These are phyloP conservation scores for Eleusine coracana DNA, from an alignment of 176 grass and related monocot species.

Conservation along the genomic window DNA sequence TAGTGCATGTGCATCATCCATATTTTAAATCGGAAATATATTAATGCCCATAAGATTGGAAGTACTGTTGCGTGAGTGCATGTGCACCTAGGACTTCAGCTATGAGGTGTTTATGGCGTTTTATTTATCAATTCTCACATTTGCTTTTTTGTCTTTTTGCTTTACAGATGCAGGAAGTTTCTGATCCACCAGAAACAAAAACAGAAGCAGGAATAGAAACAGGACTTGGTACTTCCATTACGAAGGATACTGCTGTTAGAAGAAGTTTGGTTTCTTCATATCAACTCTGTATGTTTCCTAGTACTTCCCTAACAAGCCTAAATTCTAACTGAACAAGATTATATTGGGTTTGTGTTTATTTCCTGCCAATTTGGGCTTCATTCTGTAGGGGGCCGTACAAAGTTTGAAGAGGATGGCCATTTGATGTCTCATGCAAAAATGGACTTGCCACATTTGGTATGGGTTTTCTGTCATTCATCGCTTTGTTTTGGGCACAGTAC, in stretches of 20 bases:
- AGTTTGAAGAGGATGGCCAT: constrained; percentile 17
- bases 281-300: constrained; percentile 20
- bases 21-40: too few relatives aligned
- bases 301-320: background rate
- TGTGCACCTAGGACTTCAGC: background rate
- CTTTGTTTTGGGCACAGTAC: background rate
- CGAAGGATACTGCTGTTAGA: constrained; percentile 4
- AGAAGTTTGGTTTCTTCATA: background rate
- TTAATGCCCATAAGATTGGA: background rate
- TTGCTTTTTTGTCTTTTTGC: background rate
- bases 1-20: background rate
- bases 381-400: constrained; percentile 38
- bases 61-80: background rate
- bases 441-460: constrained; percentile 24
- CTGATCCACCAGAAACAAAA: constrained; percentile 30
- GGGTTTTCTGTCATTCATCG: constrained; percentile 9
- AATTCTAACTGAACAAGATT: background rate
- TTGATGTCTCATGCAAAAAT: constrained; percentile 12
- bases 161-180: constrained; percentile 53
- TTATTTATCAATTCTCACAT: constrained; percentile 10
- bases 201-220: constrained; percentile 13
- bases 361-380: background rate
- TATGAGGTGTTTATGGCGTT: background rate
- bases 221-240: background rate
- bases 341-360: background rate